Percentiles rank a stretch among this genome's conserved stretches.
phyloP scores from a whole-genome alignment of 352 stramenopile genomes.

The Phytophthora quininea region DNA sequence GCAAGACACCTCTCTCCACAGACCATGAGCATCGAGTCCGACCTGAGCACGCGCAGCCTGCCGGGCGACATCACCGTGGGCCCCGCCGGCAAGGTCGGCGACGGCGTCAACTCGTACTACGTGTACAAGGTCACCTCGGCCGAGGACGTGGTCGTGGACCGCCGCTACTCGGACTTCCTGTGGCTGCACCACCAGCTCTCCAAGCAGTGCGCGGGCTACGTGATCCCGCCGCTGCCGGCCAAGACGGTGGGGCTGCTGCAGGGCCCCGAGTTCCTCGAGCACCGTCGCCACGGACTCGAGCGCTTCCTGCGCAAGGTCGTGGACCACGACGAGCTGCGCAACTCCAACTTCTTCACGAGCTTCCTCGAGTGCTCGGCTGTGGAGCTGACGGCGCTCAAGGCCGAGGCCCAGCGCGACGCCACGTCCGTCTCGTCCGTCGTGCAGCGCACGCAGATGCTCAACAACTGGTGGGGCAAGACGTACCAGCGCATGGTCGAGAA shows the following conservation, averaged over 20 bases:
- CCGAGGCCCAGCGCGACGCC: slow-evolving; percentile 37
- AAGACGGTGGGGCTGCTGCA: slow-evolving; percentile 83
- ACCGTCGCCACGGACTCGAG: slow-evolving; percentile 74
- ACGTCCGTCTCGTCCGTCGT: slow-evolving; percentile 54
- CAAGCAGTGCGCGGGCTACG: slow-evolving; percentile 80
- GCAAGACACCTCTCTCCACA: neutral
- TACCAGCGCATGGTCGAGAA: slow-evolving; percentile 85
- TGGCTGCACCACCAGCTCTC: slow-evolving; percentile 80
- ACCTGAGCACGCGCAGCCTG: slow-evolving; percentile 22
- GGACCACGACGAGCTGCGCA: slow-evolving; percentile 74
- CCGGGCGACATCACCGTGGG: slow-evolving; percentile 59
- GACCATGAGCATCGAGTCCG: slow-evolving; percentile 26
- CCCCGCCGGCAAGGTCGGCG: slow-evolving; percentile 74
- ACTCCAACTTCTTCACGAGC: slow-evolving; percentile 68
- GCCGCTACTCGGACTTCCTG: slow-evolving; percentile 86
- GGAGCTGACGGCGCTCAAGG: slow-evolving; percentile 76
- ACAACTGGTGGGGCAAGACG: slow-evolving; percentile 85
- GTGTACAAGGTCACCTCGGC: slow-evolving; percentile 82
- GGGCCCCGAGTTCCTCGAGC: slow-evolving; percentile 80
- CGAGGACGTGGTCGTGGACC: slow-evolving; percentile 65
- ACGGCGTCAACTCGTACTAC: slow-evolving; percentile 86
- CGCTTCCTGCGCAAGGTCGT: slow-evolving; percentile 83
- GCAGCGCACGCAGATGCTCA: slow-evolving; percentile 71
- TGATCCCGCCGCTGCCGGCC: slow-evolving; percentile 80
- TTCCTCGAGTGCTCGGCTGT: slow-evolving; percentile 82